A percentile compares a stretch with the other conserved stretches of the same genome.
phyloP scores from a whole-genome alignment of 352 stramenopile genomes.

The Phytophthora citrophthora region DNA sequence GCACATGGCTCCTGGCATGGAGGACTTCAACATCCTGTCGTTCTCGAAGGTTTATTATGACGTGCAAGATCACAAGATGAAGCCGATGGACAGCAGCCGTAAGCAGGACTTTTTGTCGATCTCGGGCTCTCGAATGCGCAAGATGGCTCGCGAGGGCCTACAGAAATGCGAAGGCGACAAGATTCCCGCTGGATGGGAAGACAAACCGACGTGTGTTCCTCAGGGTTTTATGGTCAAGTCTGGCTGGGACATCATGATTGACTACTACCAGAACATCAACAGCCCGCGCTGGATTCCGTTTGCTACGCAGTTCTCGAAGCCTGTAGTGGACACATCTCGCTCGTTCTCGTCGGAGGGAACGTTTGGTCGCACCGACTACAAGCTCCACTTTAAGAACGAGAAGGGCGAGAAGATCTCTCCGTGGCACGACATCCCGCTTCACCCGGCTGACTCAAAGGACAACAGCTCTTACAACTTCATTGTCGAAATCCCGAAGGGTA shows the following conservation, averaged over 20 bases:
- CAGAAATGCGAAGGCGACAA: slow-evolving; percentile 86
- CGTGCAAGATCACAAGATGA: slow-evolving; percentile 98
- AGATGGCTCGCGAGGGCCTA: slow-evolving; percentile 95
- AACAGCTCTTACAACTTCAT: slow-evolving; percentile 94
- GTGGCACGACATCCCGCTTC: slow-evolving; percentile 98
- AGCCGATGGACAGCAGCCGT: slow-evolving; percentile 91
- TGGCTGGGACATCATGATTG: slow-evolving; percentile 98
- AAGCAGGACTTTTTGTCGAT: slow-evolving; percentile 98
- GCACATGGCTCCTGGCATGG: slow-evolving; percentile 96
- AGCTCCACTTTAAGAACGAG: slow-evolving; percentile 77
- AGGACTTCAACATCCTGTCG: slow-evolving; percentile 94
- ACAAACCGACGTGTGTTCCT: slow-evolving; percentile 93
- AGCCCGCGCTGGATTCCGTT: slow-evolving; percentile 83
- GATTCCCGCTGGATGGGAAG: slow-evolving; percentile 76
- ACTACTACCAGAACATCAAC: slow-evolving; percentile 98
- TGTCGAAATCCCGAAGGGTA: slow-evolving; percentile 98
- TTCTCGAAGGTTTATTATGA: slow-evolving; percentile 99
- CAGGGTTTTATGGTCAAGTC: slow-evolving; percentile 98
- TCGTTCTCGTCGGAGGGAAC: slow-evolving; percentile 65
- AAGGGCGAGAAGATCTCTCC: slow-evolving; percentile 90
- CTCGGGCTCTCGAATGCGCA: slow-evolving; percentile 97
- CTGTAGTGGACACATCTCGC: slow-evolving; percentile 50
- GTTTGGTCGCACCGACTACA: slow-evolving; percentile 78
- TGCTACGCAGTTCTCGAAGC: slow-evolving; percentile 69
- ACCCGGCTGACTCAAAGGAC: slow-evolving; percentile 54